phyloP scores from a whole-genome alignment of 768 basidiomycete species.

The Russula foetens region DNA sequence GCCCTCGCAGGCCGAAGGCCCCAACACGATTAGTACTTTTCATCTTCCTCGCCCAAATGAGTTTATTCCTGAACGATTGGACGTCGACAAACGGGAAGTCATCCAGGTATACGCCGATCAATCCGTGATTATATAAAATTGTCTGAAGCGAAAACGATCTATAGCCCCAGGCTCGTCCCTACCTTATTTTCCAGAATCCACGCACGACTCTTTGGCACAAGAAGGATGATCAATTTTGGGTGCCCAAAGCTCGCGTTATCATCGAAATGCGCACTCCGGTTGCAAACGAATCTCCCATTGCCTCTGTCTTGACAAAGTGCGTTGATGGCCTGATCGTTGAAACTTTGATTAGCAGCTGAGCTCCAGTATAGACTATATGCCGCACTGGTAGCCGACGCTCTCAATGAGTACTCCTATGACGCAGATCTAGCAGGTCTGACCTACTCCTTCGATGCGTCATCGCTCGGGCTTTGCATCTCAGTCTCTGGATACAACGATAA shows the following conservation, averaged over 20 bases:
- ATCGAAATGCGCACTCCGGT: constrained; percentile 66
- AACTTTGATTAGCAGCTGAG: neutral
- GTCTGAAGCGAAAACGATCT: neutral
- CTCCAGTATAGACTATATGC: constrained; percentile 53
- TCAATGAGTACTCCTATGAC: constrained; percentile 87
- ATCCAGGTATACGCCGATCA: constrained; percentile 39
- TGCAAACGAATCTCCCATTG: constrained; percentile 54
- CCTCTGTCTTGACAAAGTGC: constrained; percentile 66
- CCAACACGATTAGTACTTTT: constrained; percentile 60
- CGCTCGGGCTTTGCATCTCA: constrained; percentile 57
- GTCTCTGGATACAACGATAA: constrained; percentile 92
- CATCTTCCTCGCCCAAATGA: constrained; percentile 78
- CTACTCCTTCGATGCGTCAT: constrained; percentile 57
- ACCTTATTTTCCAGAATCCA: constrained; percentile 63
- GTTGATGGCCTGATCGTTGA: constrained; percentile 13
- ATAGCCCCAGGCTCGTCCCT: constrained; percentile 68
- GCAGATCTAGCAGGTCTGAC: constrained; percentile 85
- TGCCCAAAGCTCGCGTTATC: constrained; percentile 76
- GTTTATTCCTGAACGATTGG: constrained; percentile 83
- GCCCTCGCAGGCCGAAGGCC: constrained; percentile 45
- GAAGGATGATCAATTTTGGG: constrained; percentile 95
- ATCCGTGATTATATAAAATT: neutral
- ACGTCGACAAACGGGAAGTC: constrained; percentile 70
- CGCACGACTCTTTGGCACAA: constrained; percentile 87
- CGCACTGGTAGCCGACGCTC: constrained; percentile 80